phyloP scores from a whole-genome alignment of 2,329 filamentous ascomycete genomes.

The Sclerotinia minor region DNA sequence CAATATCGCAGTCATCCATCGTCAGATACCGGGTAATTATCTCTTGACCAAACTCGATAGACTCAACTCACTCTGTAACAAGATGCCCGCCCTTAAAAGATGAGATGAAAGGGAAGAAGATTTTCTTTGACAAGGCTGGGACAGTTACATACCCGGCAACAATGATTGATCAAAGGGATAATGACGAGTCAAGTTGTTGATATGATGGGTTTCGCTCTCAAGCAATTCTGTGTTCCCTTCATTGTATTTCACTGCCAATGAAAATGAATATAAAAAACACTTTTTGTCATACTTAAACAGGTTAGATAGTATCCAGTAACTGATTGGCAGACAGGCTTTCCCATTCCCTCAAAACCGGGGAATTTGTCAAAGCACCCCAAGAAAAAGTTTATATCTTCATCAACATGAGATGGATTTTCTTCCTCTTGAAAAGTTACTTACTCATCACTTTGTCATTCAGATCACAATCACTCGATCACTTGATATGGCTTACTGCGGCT shows the following conservation, averaged over 20 bases:
- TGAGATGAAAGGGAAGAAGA: neutral
- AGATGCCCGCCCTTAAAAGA: neutral
- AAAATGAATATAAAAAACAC: neutral
- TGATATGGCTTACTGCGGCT: neutral
- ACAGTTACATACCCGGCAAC: neutral
- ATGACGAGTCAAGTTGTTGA: constrained; percentile 1
- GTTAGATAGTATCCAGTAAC: neutral
- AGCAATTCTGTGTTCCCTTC: neutral
- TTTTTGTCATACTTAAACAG: neutral
- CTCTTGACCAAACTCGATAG: neutral
- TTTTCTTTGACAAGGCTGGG: constrained; percentile 4
- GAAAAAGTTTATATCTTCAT: constrained; percentile 1
- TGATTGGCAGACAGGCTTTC: too few species aligned
- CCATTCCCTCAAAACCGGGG: constrained; percentile 4
- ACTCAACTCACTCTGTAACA: neutral
- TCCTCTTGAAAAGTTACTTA: neutral
- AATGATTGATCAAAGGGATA: neutral
- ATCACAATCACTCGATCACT: neutral
- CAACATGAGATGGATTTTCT: neutral
- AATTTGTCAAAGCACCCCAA: constrained; percentile 6
- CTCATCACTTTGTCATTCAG: neutral
- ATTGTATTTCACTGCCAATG: neutral
- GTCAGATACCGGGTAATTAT: neutral
- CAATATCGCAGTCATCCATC: neutral
- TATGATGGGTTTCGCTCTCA: neutral